Base-by-base conservation (phyloP, 768 basidiomycete genomes). In the Clavaria fumosa region DNA sequence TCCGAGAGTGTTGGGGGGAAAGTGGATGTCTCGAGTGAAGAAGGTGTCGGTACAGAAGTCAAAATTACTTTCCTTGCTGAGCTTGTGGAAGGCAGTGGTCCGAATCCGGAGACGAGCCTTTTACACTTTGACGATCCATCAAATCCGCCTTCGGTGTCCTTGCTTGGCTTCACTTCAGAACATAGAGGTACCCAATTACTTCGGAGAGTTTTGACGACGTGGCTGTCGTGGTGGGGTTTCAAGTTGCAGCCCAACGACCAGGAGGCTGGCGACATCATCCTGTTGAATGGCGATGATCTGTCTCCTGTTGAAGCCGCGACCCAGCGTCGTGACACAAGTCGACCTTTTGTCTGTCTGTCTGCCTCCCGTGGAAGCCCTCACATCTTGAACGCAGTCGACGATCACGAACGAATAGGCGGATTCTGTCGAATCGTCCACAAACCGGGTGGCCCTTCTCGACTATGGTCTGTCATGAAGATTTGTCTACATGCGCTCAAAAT, bases 11-110 rank as follows among this genome's bases (percentile, higher is more conserved):
- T 96, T 37, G 71, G 76, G 19, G 91, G 91, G 32, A 88, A 88
- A 49, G 81, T 95, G 26, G 91, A 95, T 48, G 90, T 96, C 7
- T 79, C 78, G 76, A 91, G 86, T 43, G 78, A 83, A 45, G 90
- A 91, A 58, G 83, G 75, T 12, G 64, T 74, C 24, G 91, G 91
- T 19, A 95, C 91, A 2, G 88, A 91, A 53, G 89, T 95, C 55
- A 83, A 81, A 47, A 73, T 93, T 30, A 72, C 70, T 2, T 85
- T 95, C 53, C 69, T 69, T 21, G 85, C 83, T 21, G 80, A 89
- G 43, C 52, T 64, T 9, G 49, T 62, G 5, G 64, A 73, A 18
- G 67, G 63, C 17, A 54, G 54, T 11, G 51, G 38, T 2, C 22
- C 53, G 17, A 48, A 61, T 27, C 53, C 53, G 9, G 62, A 65